A percentile compares a stretch with the other conserved stretches of the same genome.
Conservation (phyloP, 2,329 filamentous ascomycete species). For the Neodidymelliopsis sp. region DNA sequence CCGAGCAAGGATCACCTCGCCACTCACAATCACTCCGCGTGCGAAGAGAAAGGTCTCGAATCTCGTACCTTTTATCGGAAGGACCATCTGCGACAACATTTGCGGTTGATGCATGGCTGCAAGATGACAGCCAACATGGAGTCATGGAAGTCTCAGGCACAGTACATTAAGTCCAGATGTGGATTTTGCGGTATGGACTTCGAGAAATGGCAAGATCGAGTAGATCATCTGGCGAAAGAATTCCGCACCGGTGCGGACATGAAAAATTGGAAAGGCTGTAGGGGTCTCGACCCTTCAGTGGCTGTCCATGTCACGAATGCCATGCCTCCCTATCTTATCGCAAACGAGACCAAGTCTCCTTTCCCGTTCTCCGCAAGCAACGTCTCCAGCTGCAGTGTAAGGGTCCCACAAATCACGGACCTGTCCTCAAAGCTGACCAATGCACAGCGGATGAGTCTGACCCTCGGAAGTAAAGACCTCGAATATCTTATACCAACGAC, state of each 20-base stretch:
- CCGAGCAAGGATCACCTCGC: conserved; percentile 65
- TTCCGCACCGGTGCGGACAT: conserved; percentile 62
- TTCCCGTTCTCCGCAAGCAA: conserved; percentile 58
- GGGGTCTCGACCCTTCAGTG: conserved; percentile 59
- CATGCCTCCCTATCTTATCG: conserved; percentile 62
- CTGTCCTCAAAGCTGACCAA: conserved; percentile 15
- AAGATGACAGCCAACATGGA: conserved; percentile 70
- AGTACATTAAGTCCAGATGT: conserved; percentile 62
- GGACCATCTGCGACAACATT: conserved; percentile 68
- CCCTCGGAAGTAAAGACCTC: conserved; percentile 29
- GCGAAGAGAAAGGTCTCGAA: conserved; percentile 70
- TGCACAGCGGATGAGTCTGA: conserved; percentile 25
- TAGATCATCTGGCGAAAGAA: conserved; percentile 63
- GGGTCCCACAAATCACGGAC: not conserved
- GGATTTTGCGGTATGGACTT: conserved; percentile 61
- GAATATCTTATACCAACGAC: conserved; percentile 37
- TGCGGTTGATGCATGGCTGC: conserved; percentile 66
- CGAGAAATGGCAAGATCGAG: conserved; percentile 59
- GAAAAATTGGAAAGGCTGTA: conserved; percentile 63
- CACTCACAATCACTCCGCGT: conserved; percentile 66
- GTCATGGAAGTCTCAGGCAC: conserved; percentile 67
- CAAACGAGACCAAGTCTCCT: conserved; percentile 55
- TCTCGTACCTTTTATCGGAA: conserved; percentile 71
- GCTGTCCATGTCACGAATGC: conserved; percentile 59
- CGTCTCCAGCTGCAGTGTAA: conserved; percentile 40